phyloP scores from a whole-genome alignment of 202 grass and related monocot genomes.

The Panicum hallii region DNA sequence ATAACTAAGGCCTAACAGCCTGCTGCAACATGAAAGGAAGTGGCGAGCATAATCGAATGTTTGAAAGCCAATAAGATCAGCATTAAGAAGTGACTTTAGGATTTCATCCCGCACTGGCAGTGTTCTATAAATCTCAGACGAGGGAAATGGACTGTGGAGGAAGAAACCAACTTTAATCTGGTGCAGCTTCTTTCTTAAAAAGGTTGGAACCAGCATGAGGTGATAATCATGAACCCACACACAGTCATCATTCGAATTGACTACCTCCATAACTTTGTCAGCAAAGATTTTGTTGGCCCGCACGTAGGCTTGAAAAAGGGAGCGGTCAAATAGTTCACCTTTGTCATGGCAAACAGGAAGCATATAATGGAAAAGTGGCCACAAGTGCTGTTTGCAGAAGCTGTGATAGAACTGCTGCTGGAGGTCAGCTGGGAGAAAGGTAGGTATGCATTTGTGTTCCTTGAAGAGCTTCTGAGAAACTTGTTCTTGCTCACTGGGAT shows the following conservation, averaged over 20 bases:
- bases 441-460: slow-evolving; percentile 74
- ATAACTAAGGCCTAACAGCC: slow-evolving; percentile 72
- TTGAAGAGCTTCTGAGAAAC: slow-evolving; percentile 62
- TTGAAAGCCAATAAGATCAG: slow-evolving; percentile 90
- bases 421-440: slow-evolving; percentile 67
- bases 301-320: slow-evolving; percentile 78
- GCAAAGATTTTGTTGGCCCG: slow-evolving; percentile 76
- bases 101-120: slow-evolving; percentile 89
- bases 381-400: slow-evolving; percentile 84
- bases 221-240: slow-evolving; percentile 95
- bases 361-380: slow-evolving; percentile 96
- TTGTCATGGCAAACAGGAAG: slow-evolving; percentile 77
- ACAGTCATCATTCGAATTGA: slow-evolving; percentile 81
- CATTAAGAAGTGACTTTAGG: slow-evolving; percentile 71
- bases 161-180: slow-evolving; percentile 87
- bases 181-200: slow-evolving; percentile 76
- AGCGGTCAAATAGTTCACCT: slow-evolving; percentile 70
- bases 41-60: slow-evolving; percentile 86
- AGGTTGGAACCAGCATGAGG: slow-evolving; percentile 80
- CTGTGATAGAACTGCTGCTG: slow-evolving; percentile 72
- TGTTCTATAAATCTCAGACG: slow-evolving; percentile 85
- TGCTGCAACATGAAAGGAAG: slow-evolving; percentile 87
- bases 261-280: slow-evolving; percentile 74
- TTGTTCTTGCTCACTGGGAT: slow-evolving; percentile 70
- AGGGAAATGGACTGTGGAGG: slow-evolving; percentile 84